These are phyloP conservation scores for Kalmanozyma brasiliensis DNA, from an alignment of 1,284 basidiomycete species.

Conservation along the genomic window DNA sequence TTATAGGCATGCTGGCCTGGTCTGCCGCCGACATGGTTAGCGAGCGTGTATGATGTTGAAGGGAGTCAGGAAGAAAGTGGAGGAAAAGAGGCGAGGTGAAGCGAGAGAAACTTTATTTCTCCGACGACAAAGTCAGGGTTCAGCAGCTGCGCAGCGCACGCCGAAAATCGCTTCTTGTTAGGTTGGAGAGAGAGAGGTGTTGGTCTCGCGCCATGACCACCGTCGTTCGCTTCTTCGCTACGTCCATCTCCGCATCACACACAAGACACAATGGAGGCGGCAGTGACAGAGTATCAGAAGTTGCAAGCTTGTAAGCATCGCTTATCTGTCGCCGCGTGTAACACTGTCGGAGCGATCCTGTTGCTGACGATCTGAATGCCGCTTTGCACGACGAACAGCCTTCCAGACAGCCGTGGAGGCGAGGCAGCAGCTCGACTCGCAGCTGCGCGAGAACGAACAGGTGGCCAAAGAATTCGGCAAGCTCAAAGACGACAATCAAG, in stretches of 20 bases:
- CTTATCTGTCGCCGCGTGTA: too few species aligned
- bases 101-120: too few species aligned
- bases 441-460: conserved; percentile 88
- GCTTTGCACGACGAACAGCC: conserved; percentile 28
- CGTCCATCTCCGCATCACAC: background rate
- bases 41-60: conserved; percentile 1
- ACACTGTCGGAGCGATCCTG: too few species aligned
- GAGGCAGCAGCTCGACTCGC: conserved; percentile 70
- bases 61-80: background rate
- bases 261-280: conserved; percentile 38
- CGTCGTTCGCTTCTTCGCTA: background rate
- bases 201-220: conserved; percentile 1
- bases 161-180: too few species aligned
- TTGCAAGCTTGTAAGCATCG: conserved; percentile 46
- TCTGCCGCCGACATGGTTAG: conserved; percentile 3
- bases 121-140: too few species aligned
- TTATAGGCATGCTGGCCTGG: background rate
- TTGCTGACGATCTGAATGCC: too few species aligned
- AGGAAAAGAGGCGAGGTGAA: too few species aligned
- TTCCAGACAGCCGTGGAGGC: conserved; percentile 57
- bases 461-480: conserved; percentile 92
- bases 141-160: too few species aligned
- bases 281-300: conserved; percentile 49
- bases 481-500: conserved; percentile 79
- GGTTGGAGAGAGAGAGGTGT: background rate